Evolutionary conservation across 2,329 filamentous ascomycete genomes (phyloP), one percentile per base, ranked within the genome.

Genomic region (Alternaria rosae): DNA sequence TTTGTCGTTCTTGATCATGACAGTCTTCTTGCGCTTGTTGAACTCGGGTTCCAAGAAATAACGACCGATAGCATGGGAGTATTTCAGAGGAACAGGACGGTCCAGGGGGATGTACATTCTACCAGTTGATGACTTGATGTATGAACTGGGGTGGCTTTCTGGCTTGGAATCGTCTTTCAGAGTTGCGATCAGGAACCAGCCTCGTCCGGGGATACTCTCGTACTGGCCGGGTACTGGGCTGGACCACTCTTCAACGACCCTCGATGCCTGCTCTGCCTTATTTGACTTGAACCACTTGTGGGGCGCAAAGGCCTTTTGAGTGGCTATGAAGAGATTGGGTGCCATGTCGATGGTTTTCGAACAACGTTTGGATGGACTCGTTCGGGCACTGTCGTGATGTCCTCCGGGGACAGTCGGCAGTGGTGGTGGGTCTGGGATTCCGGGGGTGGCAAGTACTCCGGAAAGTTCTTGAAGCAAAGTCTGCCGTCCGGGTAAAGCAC

Each of bases 301-400:
- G 7, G 83, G 83, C 56, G 80, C 81, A 72, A 84, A 82, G 45
- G 82, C 73, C 54, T 78, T 81, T 57, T 83, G 82, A n/a, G 82
- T 78, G 53, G 82, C 83, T 70, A 85, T 70, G 57, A 84, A 83
- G 51, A 84, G 80, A 69, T 85, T 85, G 64, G 83, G 83, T 43
- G 83, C 81, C 83, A 85, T 85, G 61, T 42, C 51, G 57, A 67
- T 30, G n/a, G 53, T 54, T 25, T 41, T 48, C 57, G 53, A 45
- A 57, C 48, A 35, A 41, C 30, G 30, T 17, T 38, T 42, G 35
- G 44, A 17, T 23, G 52, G 11, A 59, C n/a, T 13, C n/a, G 21
- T 55, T 52, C 55, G 44, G 53, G 57, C 23, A 50, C 17, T 51
- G 32, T 53, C 57, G 62, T 47, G 41, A 45, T 21, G 54, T 61